phyloP scores from a whole-genome alignment of 176 grass and related monocot genomes.

The Zoysia pacifica region DNA sequence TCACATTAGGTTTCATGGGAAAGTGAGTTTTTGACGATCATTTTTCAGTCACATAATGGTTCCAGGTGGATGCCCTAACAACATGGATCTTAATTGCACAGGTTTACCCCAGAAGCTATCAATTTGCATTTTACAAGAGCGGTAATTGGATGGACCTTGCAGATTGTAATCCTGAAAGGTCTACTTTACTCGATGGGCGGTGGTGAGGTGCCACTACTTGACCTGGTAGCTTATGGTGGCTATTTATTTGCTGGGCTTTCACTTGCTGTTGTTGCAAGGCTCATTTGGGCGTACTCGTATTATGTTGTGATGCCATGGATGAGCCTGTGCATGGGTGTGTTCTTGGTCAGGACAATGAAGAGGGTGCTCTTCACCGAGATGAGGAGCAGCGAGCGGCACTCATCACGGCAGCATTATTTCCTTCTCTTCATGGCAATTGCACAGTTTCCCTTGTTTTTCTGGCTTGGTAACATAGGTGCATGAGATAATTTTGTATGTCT shows the following conservation, averaged over 20 bases:
- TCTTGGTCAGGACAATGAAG: constrained; percentile 88
- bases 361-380: constrained; percentile 69
- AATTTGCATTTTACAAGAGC: constrained; percentile 80
- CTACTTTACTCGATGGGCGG: constrained; percentile 73
- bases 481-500: constrained; percentile 10
- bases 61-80: background rate
- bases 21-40: constrained; percentile 51
- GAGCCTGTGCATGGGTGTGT: constrained; percentile 87
- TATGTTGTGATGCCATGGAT: constrained; percentile 77
- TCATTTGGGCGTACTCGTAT: constrained; percentile 69
- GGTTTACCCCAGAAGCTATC: constrained; percentile 86
- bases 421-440: constrained; percentile 75
- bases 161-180: constrained; percentile 66
- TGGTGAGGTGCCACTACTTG: constrained; percentile 76
- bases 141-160: constrained; percentile 69
- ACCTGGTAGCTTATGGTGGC: constrained; percentile 77
- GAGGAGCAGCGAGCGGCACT: constrained; percentile 70
- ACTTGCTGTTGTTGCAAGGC: constrained; percentile 47
- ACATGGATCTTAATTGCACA: constrained; percentile 1
- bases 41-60: background rate
- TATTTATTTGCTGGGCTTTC: constrained; percentile 70
- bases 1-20: constrained; percentile 76
- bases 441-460: constrained; percentile 84
- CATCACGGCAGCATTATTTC: constrained; percentile 72
- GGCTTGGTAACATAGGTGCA: constrained; percentile 71